Evolutionary conservation across 1,284 basidiomycete genomes (phyloP).

Genomic region (Chalciporus sp.): DNA sequence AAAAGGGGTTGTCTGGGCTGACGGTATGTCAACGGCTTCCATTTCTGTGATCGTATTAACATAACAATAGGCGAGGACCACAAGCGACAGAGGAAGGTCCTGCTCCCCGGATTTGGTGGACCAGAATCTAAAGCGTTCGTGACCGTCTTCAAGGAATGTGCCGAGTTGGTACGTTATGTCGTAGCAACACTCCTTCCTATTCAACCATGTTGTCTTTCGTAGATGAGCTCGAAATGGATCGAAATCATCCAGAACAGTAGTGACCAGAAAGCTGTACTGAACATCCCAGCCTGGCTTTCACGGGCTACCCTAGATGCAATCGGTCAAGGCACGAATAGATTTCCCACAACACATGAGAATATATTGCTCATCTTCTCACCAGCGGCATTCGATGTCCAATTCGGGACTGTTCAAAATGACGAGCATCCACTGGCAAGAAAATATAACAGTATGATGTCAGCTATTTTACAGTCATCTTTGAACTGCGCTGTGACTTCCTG

Average conservation of each 20-base stretch:
- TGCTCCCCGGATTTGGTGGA: conserved; percentile 46
- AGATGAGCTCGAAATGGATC: conserved; percentile 52
- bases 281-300: conserved; percentile 44
- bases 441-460: conserved; percentile 40
- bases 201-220: conserved; percentile 10
- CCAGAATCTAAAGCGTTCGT: conserved; percentile 42
- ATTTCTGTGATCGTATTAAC: not conserved
- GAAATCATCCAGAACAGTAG: conserved; percentile 37
- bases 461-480: conserved; percentile 5
- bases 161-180: conserved; percentile 21
- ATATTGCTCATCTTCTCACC: not conserved
- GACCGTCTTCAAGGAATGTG: conserved; percentile 35
- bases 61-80: conserved; percentile 43
- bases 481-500: not conserved
- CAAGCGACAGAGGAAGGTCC: conserved; percentile 44
- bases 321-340: conserved; percentile 40
- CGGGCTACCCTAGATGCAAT: conserved; percentile 49
- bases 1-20: conserved; percentile 42
- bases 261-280: conserved; percentile 38
- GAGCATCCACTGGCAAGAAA: conserved; percentile 39
- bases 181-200: not conserved
- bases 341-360: not conserved
- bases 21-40: conserved; percentile 34
- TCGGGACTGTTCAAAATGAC: conserved; percentile 37
- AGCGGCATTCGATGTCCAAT: conserved; percentile 49